phyloP scores from a whole-genome alignment of 2,329 filamentous ascomycete genomes.

The Pseudocercospora fijiensis region DNA sequence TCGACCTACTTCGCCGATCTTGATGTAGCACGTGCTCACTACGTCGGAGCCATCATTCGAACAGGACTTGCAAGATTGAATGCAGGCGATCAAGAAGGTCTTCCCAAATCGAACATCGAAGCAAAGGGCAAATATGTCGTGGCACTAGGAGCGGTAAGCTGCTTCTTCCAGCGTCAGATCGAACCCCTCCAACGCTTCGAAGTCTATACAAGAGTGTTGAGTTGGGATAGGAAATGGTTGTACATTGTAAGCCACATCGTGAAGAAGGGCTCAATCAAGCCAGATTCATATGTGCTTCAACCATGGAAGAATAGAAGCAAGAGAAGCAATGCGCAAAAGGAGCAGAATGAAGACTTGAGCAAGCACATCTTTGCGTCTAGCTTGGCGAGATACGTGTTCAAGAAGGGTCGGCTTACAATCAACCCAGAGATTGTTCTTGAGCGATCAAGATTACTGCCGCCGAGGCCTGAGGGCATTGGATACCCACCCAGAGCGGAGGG shows the following conservation, averaged over 20 bases:
- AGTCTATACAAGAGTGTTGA: slow-evolving; percentile 50
- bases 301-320: slow-evolving; percentile 43
- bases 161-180: slow-evolving; percentile 51
- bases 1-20: slow-evolving; percentile 85
- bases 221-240: slow-evolving; percentile 54
- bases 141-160: slow-evolving; percentile 49
- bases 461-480: slow-evolving; percentile 60
- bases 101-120: slow-evolving; percentile 33
- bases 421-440: slow-evolving; percentile 74
- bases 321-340: slow-evolving; percentile 26
- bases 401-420: slow-evolving; percentile 69
- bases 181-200: slow-evolving; percentile 48
- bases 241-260: slow-evolving; percentile 52
- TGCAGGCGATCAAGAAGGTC: slow-evolving; percentile 37
- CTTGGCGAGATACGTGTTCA: slow-evolving; percentile 52
- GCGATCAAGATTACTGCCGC: slow-evolving; percentile 71
- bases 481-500: slow-evolving; percentile 34
- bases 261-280: slow-evolving; percentile 45
- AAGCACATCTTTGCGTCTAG: slow-evolving; percentile 52
- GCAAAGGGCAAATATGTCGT: slow-evolving; percentile 40
- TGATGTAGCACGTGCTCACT: slow-evolving; percentile 77
- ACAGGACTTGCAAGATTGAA: slow-evolving; percentile 45
- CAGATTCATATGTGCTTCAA: slow-evolving; percentile 46
- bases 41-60: slow-evolving; percentile 60
- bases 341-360: slow-evolving; percentile 39